Base-by-base conservation (phyloP, 2,329 filamentous ascomycete genomes). In the Neopestalotiopsis clavispora region DNA sequence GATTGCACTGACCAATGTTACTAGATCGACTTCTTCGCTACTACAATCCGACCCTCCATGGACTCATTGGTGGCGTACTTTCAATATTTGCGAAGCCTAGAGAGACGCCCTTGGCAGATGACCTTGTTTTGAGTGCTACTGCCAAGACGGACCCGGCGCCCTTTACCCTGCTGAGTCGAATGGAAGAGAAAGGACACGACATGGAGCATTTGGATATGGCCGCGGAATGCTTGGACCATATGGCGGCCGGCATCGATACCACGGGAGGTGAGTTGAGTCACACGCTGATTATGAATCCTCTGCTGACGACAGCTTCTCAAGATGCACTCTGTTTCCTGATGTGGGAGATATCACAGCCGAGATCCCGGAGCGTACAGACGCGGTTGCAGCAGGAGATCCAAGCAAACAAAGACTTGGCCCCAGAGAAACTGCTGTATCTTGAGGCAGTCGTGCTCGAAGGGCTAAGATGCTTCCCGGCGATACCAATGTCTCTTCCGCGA, bases 231-330 rank as follows among this genome's bases (percentile, higher is more conserved):
- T 85, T 91, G 68, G 91, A 93, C 73, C 91, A 93, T 76, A 89
- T 93, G 87, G 89, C 87, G 0, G 91, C 91, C 0, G 91, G 91
- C 0, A 92, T 93, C 69, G 91, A 93, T 73, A 93, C 91, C 0
- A 92, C 91, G 0, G 90, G 90, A 17, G 69, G 69, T 68, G 42
- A 68, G 67, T 49, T 32, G 32, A 62, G 14, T 42, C 4, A 30
- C 12, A 62, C 17, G 14, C 32, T 40, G 12, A 38, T 4, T 67
- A 42, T 2, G 0, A 34, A n/a, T 14, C 20, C 28, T 23, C 6
- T 17, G 30, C 34, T 66, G 12, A 66, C 63, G 30, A 34, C 10
- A 7, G 42, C 28, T 7, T 6, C 32, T 13, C 32, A 52, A 70
- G 91, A 93, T 72, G 89, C 85, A 0, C 81, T 93, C 0, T 92